These are phyloP conservation scores for Fusarium virguliforme DNA, from an alignment of 2,329 filamentous ascomycete species.

Conservation along the genomic window DNA sequence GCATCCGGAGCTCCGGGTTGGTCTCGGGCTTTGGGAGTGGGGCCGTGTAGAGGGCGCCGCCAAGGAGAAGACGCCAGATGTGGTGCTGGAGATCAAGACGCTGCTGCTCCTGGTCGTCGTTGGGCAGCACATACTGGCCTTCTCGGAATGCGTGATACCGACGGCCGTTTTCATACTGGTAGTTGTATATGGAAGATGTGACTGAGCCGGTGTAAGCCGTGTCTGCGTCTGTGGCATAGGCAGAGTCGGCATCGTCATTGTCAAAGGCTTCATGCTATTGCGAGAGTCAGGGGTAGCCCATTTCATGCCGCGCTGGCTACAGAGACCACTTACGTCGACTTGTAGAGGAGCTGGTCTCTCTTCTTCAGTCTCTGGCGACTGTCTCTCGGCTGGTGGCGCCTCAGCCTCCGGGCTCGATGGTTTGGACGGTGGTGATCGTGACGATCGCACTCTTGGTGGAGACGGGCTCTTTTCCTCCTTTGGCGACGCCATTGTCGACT, in stretches of 20 bases:
- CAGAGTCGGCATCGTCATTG: constrained; percentile 53
- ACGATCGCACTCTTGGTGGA: constrained; percentile 8
- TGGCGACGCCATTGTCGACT: neutral
- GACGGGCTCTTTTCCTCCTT: neutral
- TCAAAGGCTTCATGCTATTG: constrained; percentile 38
- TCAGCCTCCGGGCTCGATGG: neutral
- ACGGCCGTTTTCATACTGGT: constrained; percentile 55
- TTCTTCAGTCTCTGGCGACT: constrained; percentile 6
- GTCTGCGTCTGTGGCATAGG: constrained; percentile 55
- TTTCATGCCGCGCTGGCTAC: neutral
- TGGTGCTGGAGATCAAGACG: constrained; percentile 59
- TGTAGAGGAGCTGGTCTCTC: constrained; percentile 33
- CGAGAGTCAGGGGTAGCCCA: neutral
- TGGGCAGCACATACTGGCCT: constrained; percentile 52
- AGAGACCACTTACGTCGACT: constrained; percentile 31
- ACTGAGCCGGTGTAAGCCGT: constrained; percentile 56
- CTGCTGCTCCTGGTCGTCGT: constrained; percentile 56
- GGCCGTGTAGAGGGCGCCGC: constrained; percentile 46
- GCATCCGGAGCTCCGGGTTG: constrained; percentile 57
- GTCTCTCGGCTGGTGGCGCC: neutral
- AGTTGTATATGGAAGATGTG: constrained; percentile 62
- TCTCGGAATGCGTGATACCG: constrained; percentile 55
- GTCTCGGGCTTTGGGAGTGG: constrained; percentile 48
- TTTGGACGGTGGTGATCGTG: constrained; percentile 13
- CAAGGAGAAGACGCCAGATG: constrained; percentile 51